Base-by-base conservation (phyloP, 176 grass and related monocot genomes). In the Dactylis glomerata region DNA sequence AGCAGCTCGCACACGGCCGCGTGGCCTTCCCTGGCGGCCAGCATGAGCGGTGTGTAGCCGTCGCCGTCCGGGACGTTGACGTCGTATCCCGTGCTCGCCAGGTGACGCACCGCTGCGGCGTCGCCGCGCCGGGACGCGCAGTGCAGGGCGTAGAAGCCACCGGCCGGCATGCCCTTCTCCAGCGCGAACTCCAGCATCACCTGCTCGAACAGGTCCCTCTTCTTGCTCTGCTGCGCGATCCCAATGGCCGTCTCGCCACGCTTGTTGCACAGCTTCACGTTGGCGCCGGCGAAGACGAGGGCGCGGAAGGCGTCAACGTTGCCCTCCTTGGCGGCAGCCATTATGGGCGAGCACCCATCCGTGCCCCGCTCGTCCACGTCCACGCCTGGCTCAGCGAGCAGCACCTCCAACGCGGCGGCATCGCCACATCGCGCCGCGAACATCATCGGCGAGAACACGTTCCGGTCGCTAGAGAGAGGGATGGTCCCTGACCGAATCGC, bases 181-280 rank as follows among this genome's bases (percentile, higher is more conserved):
- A 99, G 86, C 10, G 88, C 90, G 73, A 96, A 91, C 49, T 99
- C 89, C 14, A 99, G 91, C 96, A 99, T 94, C 64, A 92, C 89
- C 88, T 92, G 96, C 89, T 99, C 96, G 71, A 99, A 99, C 15
- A 94, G 77, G 45, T 99, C 96, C 52, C 89, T 65, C 68, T 94
- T 92, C 84, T 91, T 90, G 88, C 92, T 99, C 67, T 67, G 87
- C 82, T 90, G 93, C 17, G 87, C 91, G 28, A 96, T 46, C n/a
- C 44, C 84, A 0, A 99, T 72, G 0, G 89, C 86, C 8, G 89
- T 96, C 65, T 94, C 89, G 7, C 93, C 93, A 1, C 57, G 83
- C 79, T 70, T 86, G 71, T 89, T 92, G 47, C 77, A 69, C 31
- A 96, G 82, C 81, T 76, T 91, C 84, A 94, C 85, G 57, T 96